These are phyloP conservation scores for Alternaria ethzedia DNA, from an alignment of 2,329 filamentous ascomycete genomes.

Conservation along the genomic window DNA sequence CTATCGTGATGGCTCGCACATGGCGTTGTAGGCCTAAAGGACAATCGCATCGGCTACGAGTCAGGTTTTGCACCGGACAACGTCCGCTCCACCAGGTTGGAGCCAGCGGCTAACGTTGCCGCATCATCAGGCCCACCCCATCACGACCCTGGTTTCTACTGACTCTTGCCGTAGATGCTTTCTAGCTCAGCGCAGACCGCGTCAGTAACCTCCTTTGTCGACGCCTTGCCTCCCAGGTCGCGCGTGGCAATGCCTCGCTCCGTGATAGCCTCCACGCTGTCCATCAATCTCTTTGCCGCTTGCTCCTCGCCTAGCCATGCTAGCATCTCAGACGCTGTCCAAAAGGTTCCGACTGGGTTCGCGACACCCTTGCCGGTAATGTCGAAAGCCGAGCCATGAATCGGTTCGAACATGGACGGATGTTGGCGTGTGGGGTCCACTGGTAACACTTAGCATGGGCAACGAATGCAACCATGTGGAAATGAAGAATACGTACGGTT, in stretches of 20 bases:
- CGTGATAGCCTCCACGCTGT: constrained; percentile 61
- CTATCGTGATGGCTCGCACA: background rate
- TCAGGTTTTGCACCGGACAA: background rate
- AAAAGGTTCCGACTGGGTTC: constrained; percentile 66
- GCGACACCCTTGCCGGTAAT: constrained; percentile 64
- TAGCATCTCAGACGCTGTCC: constrained; percentile 66
- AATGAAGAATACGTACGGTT: constrained; percentile 51
- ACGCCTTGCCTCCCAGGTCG: constrained; percentile 59
- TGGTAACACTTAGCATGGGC: constrained; percentile 15
- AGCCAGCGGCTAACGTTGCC: background rate
- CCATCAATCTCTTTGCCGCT: constrained; percentile 58
- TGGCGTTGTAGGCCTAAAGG: background rate
- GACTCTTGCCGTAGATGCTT: constrained; percentile 14
- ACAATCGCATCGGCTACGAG: background rate
- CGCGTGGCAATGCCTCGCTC: constrained; percentile 60
- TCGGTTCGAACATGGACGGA: constrained; percentile 68
- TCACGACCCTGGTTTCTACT: background rate
- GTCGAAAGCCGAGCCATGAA: constrained; percentile 66
- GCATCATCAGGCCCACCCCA: background rate
- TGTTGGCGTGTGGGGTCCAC: constrained; percentile 67
- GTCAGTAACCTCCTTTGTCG: constrained; percentile 52
- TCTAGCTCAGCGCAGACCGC: constrained; percentile 51
- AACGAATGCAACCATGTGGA: background rate
- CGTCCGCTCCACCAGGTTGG: background rate
- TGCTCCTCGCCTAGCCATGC: constrained; percentile 63